Evolutionary conservation across 805 yeast species (phyloP).

Genomic region (Millerozyma miso): DNA sequence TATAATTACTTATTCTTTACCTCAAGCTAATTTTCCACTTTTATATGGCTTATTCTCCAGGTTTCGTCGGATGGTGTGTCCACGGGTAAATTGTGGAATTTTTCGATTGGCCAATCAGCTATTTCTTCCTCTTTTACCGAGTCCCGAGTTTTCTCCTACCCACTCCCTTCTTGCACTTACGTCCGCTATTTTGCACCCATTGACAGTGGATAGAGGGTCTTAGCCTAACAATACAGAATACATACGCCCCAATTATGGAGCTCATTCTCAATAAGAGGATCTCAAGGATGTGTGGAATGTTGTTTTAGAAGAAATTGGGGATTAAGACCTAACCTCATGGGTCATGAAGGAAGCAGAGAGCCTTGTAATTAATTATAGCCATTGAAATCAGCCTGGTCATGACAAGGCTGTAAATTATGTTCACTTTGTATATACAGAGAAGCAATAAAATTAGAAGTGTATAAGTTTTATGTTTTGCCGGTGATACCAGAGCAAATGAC

Average conservation of each 20-base stretch:
- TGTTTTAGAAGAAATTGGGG: neutral
- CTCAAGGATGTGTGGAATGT: neutral
- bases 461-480: too few species aligned
- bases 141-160: neutral
- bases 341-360: too few species aligned
- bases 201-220: neutral
- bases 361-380: too few species aligned
- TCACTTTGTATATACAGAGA: too few species aligned
- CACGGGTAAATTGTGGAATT: constrained; percentile 1
- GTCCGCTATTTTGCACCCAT: neutral
- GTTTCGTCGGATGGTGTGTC: constrained; percentile 4
- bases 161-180: neutral
- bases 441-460: too few species aligned
- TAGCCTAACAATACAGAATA: too few species aligned
- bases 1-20: neutral
- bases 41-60: constrained; percentile 2
- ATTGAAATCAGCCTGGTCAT: too few species aligned
- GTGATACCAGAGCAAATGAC: too few species aligned
- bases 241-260: neutral
- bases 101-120: neutral
- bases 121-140: neutral
- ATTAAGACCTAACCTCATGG: neutral
- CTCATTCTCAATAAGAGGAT: neutral
- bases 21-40: constrained; percentile 1
- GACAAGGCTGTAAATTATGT: too few species aligned